Conservation (phyloP, 2,329 filamentous ascomycete species). For the Lachnellula cervina region DNA sequence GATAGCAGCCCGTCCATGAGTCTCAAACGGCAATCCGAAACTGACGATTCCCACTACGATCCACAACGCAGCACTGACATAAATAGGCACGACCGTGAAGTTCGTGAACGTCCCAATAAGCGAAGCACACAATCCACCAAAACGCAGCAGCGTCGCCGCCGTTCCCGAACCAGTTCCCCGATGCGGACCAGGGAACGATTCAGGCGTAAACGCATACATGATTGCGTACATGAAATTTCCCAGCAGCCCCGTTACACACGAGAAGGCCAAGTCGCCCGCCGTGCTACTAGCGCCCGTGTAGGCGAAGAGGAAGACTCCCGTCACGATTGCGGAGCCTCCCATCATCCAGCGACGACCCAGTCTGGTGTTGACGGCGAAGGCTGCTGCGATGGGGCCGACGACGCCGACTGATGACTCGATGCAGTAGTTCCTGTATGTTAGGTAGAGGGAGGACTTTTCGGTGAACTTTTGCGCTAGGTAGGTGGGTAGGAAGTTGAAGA, state of each 20-base stretch:
- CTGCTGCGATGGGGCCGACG: conserved; percentile 4
- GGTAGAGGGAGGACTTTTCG: conserved; percentile 1
- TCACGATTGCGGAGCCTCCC: conserved; percentile 11
- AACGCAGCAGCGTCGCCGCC: conserved; percentile 36
- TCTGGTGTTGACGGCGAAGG: conserved; percentile 8
- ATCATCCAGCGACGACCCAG: conserved; percentile 10
- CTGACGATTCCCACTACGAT: conserved; percentile 38
- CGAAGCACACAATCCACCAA: conserved; percentile 38
- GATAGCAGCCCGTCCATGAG: conserved; percentile 29
- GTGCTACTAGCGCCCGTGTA: conserved; percentile 20
- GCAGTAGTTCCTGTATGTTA: conserved; percentile 9
- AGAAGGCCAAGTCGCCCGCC: conserved; percentile 23
- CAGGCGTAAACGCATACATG: conserved; percentile 47
- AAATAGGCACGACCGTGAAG: conserved; percentile 41
- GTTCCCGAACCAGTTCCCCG: conserved; percentile 49
- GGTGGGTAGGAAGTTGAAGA: conserved; percentile 10
- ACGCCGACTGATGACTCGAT: conserved; percentile 5
- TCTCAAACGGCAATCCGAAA: conserved; percentile 41
- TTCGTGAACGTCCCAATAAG: conserved; percentile 40
- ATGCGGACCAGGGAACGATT: conserved; percentile 52
- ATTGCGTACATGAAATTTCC: conserved; percentile 27
- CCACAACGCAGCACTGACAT: conserved; percentile 42
- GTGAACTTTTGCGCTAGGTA: conserved; percentile 10
- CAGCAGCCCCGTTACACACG: conserved; percentile 21
- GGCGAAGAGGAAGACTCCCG: conserved; percentile 19